Evolutionary conservation across 768 basidiomycete species (phyloP).

Genomic region (Boletus subparvulus): DNA sequence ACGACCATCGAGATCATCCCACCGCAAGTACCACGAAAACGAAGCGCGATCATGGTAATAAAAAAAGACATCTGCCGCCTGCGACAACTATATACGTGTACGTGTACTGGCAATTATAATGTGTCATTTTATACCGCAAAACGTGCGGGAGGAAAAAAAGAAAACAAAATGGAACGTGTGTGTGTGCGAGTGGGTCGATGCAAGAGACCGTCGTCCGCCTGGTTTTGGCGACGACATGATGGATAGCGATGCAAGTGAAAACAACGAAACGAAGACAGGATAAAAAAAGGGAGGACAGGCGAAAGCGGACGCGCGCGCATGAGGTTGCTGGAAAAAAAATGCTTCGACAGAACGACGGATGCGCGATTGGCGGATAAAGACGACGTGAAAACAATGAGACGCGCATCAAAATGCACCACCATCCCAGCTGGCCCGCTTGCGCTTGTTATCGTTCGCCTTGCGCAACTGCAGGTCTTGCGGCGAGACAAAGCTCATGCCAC

Average conservation of each 20-base stretch:
- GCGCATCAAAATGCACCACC: constrained; percentile 36
- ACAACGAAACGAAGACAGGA: constrained; percentile 6
- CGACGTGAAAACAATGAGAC: too few relatives aligned
- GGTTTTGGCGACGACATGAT: constrained; percentile 7
- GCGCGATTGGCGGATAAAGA: neutral
- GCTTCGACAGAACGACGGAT: constrained; percentile 9
- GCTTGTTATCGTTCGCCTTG: constrained; percentile 51
- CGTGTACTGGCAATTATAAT: constrained; percentile 29
- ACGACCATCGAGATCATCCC: constrained; percentile 19
- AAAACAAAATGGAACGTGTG: constrained; percentile 3
- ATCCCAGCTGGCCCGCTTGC: constrained; percentile 60
- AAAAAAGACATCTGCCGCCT: constrained; percentile 8
- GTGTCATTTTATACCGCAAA: constrained; percentile 22
- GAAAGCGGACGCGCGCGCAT: constrained; percentile 12
- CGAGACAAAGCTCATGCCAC: constrained; percentile 52
- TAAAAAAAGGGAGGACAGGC: neutral
- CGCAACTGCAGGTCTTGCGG: constrained; percentile 52
- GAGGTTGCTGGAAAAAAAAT: neutral
- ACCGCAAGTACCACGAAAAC: constrained; percentile 12
- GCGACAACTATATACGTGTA: constrained; percentile 31
- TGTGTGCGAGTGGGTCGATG: constrained; percentile 10
- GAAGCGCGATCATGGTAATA: constrained; percentile 15
- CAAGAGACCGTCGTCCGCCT: constrained; percentile 9
- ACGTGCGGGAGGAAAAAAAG: neutral
- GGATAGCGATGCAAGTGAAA: constrained; percentile 25